Base-by-base conservation (phyloP, 2,329 filamentous ascomycete species). In the Lasiodiplodia sp. region DNA sequence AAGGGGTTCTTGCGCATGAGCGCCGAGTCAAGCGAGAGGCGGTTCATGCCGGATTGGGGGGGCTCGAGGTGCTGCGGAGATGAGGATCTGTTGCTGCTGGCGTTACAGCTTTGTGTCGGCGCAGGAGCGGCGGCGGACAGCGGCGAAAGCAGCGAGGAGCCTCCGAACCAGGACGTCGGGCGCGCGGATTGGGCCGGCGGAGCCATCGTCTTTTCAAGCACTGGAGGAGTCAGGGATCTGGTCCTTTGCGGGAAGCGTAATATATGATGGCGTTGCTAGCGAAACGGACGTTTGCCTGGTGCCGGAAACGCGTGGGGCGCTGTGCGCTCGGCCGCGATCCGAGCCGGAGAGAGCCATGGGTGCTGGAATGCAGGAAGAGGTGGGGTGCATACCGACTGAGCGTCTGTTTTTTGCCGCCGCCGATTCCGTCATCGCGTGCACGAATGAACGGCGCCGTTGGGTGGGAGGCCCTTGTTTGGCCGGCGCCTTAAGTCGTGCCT, bases 11-110 rank as follows among this genome's bases (percentile, higher is more conserved):
- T 52, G 60, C 60, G 60, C 60, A 52, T 4, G 8, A 64, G 60
- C 44, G 60, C 47, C 60, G 60, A 64, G 60, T 64, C 60, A 47
- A 64, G 60, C 47, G 60, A 64, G 11, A 64, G 60, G 60, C 60
- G 60, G 60, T 64, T 64, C 44, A 34, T 64, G 11, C 5, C 31
- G 14, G 40, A 31, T 21, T 53, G 37, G 44, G 60, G 60, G 5
- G 28, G 60, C 14, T 64, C 60, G 1, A 64, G 60, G 47, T 52
- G 60, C 18, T 64, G 40, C 16, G 47, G 47, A 16, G 23, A 21
- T 5, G 23, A 21, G 11, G 44, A 21, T 18, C 44, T 47, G 44
- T 21, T 47, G 10, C 44, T 21, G 44, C 10, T 52, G 31, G 16
- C 52, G 40, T 12, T 10, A 21, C 44, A 31, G 18, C 18, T n/a